Evolutionary conservation across 257 asterid genomes (phyloP).

Genomic region (Forsythia suspensa): DNA sequence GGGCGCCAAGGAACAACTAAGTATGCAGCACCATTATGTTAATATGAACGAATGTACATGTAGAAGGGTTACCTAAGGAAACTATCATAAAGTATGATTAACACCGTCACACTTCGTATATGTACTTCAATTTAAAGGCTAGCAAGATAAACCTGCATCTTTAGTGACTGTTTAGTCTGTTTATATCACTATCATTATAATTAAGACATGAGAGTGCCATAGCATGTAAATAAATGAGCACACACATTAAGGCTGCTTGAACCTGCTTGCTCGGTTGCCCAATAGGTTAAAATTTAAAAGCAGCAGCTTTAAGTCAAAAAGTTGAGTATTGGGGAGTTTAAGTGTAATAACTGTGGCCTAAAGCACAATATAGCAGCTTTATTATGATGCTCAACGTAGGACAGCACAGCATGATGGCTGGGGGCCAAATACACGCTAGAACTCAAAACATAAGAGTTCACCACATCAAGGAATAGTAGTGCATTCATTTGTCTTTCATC

Average conservation of each 20-base stretch:
- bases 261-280: background rate
- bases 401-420: background rate
- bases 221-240: background rate
- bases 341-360: background rate
- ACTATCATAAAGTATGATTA: background rate
- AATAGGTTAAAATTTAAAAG: background rate
- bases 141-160: background rate
- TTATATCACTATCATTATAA: background rate
- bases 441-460: conserved; percentile 30
- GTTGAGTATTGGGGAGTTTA: background rate
- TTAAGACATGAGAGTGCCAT: background rate
- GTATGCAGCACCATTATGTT: background rate
- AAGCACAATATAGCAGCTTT: background rate
- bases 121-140: background rate
- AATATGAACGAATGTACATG: background rate
- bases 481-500: conserved; percentile 97
- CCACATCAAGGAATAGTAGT: conserved; percentile 88
- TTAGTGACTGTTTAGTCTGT: background rate
- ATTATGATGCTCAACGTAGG: background rate
- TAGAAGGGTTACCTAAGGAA: background rate
- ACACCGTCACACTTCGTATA: background rate
- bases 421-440: background rate
- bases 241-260: background rate
- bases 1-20: background rate
- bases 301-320: background rate